A percentile compares a stretch with the other conserved stretches of the same genome.
phyloP scores from a whole-genome alignment of 148 eudicot genomes.

The Camellia lanceoleosa region DNA sequence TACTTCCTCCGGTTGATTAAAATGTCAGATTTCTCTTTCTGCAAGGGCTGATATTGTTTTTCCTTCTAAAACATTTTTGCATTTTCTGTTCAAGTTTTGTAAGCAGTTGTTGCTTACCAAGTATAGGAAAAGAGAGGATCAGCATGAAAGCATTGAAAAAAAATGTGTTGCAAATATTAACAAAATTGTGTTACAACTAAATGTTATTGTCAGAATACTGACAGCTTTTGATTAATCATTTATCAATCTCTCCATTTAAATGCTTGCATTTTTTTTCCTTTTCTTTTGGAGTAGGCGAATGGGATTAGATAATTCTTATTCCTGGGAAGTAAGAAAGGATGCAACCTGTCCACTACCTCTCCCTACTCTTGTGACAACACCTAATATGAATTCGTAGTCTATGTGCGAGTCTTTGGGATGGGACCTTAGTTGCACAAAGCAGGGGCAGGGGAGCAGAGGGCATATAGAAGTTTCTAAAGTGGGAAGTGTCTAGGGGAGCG shows the following conservation, averaged over 20 bases:
- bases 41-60: neutral
- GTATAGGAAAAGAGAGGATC: neutral
- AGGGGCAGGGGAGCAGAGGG: too few species aligned
- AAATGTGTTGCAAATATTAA: neutral
- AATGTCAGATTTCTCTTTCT: constrained; percentile 1
- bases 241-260: neutral
- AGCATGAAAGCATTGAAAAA: neutral
- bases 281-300: neutral
- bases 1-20: neutral
- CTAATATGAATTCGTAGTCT: neutral
- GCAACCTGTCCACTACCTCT: neutral
- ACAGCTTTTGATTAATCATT: constrained; percentile 8
- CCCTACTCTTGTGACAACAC: too few species aligned
- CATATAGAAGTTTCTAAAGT: too few species aligned
- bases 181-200: neutral
- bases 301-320: neutral
- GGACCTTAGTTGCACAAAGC: too few species aligned
- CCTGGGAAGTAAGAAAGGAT: neutral
- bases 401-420: too few species aligned
- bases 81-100: neutral
- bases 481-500: too few species aligned
- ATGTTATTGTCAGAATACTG: neutral
- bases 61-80: neutral
- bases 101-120: neutral
- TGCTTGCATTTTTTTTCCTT: neutral